Evolutionary conservation across 371 early-diverging fungal species (phyloP).

Genomic region (Mucor ambiguus): DNA sequence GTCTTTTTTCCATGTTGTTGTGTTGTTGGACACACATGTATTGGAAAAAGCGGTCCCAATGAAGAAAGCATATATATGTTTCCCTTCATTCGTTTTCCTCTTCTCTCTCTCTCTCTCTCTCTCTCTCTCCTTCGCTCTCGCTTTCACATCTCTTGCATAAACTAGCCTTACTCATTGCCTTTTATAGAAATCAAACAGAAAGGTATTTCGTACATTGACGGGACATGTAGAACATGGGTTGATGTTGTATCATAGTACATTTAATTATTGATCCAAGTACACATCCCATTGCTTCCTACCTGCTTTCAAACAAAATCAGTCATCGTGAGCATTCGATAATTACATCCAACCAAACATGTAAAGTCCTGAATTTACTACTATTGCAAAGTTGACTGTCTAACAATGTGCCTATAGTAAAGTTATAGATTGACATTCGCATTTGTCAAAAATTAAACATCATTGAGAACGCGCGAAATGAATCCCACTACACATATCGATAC

Average conservation of each 20-base stretch:
- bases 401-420: background rate
- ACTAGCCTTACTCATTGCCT: background rate
- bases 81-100: background rate
- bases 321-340: background rate
- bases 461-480: slow-evolving; percentile 4
- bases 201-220: slow-evolving; percentile 1
- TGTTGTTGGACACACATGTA: background rate
- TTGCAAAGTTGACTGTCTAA: background rate
- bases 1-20: background rate
- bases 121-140: background rate
- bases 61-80: slow-evolving; percentile 1
- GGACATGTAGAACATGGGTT: background rate
- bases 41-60: slow-evolving; percentile 5
- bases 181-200: background rate
- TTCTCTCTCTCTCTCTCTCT: background rate
- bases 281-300: background rate
- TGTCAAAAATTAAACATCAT: background rate
- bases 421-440: background rate
- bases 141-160: background rate
- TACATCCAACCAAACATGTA: background rate
- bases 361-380: background rate
- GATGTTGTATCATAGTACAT: background rate
- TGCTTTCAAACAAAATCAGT: background rate
- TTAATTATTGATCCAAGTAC: background rate
- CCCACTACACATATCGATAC: background rate